Evolutionary conservation across 2,329 filamentous ascomycete species (phyloP), one percentile per base, ranked within the genome.

Genomic region (Ophiostoma triangulosporum): DNA sequence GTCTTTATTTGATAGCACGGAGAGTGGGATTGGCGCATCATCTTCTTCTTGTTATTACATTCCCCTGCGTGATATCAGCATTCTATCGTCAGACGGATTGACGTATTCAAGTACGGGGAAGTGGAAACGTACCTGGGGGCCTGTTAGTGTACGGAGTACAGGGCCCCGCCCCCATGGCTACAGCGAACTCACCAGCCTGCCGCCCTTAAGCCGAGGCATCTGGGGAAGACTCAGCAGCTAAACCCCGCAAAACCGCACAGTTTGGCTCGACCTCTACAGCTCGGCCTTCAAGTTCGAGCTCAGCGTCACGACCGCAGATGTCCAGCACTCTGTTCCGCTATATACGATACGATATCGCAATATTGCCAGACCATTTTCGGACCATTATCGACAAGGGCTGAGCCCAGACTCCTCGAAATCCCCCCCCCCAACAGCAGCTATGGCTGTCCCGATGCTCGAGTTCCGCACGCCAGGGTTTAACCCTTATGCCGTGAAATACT

Each of bases 401-500:
- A 15, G 5, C 20, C 38, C n/a, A 43, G 12, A 24, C n/a, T 22
- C 8, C 17, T 6, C 36, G 17, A 17, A 14, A 20, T 38, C 17
- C 7, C 4, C 33, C 14, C 33, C 20, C n/a, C n/a, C 11, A 27
- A 24, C 15, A 31, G 22, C 32, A 32, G 12, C 32, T 17, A 62
- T 62, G 60, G 57, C 58, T 15, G 59, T 57, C 3, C 57, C 59
- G 35, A 96, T 97, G 89, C 83, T 97, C 62, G 89, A 96, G 70
- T 97, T 87, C 71, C 85, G 87, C 59, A 97, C 93, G 22, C 78
- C 88, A 65, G 93, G 93, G 63, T 97, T 81, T 77, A 95, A 97
- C 69, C 90, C 90, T 63, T 96, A 95, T 71, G 88, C 87, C 61
- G 89, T 96, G 69, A 95, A 96, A 71, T 98, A 97, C 75, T 97